These are phyloP conservation scores for Fomitopsis schrenkii DNA, from an alignment of 1,284 basidiomycete species.

Conservation along the genomic window DNA sequence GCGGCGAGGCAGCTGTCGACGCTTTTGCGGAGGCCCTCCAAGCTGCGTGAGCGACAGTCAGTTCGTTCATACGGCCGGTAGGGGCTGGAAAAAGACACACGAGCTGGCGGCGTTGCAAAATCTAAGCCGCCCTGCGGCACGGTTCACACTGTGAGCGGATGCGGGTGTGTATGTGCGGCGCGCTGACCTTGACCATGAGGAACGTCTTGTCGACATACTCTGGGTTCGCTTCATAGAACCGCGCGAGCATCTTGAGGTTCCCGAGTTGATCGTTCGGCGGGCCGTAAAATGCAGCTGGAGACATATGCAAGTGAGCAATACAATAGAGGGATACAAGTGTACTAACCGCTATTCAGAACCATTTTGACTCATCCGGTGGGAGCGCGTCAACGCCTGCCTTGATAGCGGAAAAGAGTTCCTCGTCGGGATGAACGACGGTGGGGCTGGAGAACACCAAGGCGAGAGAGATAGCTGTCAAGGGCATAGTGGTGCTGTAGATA, in stretches of 20 bases:
- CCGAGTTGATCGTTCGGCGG: slow-evolving; percentile 10
- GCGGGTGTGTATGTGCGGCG: too few relatives aligned
- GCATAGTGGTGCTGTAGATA: too few relatives aligned
- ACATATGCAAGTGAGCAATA: not conserved
- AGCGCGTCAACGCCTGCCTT: slow-evolving; percentile 56
- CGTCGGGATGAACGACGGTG: slow-evolving; percentile 39
- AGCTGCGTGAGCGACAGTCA: slow-evolving; percentile 17
- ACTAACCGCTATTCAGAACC: slow-evolving; percentile 42
- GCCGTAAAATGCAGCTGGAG: not conserved
- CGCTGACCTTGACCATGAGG: slow-evolving; percentile 36
- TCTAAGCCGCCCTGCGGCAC: slow-evolving; percentile 37
- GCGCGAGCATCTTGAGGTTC: slow-evolving; percentile 39
- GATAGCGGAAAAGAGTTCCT: slow-evolving; percentile 57
- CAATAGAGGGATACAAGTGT: too few relatives aligned
- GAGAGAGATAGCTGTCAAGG: not conserved
- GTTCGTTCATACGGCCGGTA: too few relatives aligned
- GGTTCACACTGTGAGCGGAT: not conserved
- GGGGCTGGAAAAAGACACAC: slow-evolving; percentile 11
- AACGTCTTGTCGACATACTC: slow-evolving; percentile 49
- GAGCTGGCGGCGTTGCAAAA: slow-evolving; percentile 19
- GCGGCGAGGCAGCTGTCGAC: slow-evolving; percentile 33
- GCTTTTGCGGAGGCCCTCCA: slow-evolving; percentile 38
- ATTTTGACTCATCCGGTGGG: slow-evolving; percentile 42
- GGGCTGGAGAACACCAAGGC: slow-evolving; percentile 19
- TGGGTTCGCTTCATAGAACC: slow-evolving; percentile 48